Conservation (phyloP, 2,329 filamentous ascomycete genomes). For the Pseudogymnoascus sp. region DNA sequence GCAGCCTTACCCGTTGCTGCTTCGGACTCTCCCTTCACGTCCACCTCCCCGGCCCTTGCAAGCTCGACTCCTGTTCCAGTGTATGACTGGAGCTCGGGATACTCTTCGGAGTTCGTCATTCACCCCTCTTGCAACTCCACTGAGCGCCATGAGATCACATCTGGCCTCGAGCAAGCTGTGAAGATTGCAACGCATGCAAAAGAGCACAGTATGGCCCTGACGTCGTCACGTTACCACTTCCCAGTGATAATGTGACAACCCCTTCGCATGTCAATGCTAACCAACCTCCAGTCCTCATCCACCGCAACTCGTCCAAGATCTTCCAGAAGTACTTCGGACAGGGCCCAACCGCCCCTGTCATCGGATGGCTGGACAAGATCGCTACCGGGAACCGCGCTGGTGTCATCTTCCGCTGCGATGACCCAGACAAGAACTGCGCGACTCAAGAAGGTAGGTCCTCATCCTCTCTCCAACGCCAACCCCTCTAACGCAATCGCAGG, state of each 20-base stretch:
- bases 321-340: constrained; percentile 61
- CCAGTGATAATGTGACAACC: constrained; percentile 10
- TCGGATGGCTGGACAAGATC: constrained; percentile 56
- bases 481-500: constrained; percentile 30
- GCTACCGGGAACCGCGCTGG: constrained; percentile 47
- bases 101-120: constrained; percentile 36
- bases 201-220: constrained; percentile 38
- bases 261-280: background rate
- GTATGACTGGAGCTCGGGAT: constrained; percentile 8
- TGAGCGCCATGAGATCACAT: constrained; percentile 45
- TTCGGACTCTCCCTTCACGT: background rate
- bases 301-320: constrained; percentile 48
- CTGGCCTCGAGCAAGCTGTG: constrained; percentile 50
- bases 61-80: background rate
- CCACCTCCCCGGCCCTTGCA: background rate
- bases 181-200: constrained; percentile 51
- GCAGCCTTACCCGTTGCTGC: background rate
- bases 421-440: constrained; percentile 56
- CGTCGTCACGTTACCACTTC: constrained; percentile 18
- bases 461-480: background rate
- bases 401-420: constrained; percentile 59
- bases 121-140: constrained; percentile 60
- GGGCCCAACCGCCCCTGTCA: constrained; percentile 45
- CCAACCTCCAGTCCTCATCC: constrained; percentile 36
- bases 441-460: constrained; percentile 35